Percentiles rank a stretch among this genome's conserved stretches.
phyloP scores from a whole-genome alignment of 2,329 filamentous ascomycete genomes.

The Clonostachys chloroleuca region DNA sequence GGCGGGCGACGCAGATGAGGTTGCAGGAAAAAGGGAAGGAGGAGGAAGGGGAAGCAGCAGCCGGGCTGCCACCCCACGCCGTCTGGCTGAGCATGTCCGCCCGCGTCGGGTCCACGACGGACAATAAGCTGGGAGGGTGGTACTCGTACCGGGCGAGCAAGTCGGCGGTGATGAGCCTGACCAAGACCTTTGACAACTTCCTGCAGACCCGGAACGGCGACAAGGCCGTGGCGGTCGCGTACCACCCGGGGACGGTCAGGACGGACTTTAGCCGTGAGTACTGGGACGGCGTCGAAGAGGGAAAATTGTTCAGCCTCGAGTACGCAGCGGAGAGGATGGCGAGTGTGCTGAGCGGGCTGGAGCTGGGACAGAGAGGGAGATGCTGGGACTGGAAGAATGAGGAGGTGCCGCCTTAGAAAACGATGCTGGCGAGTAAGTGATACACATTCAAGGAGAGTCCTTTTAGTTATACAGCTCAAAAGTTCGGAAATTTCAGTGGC shows the following conservation, averaged over 20 bases:
- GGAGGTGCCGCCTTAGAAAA: constrained; percentile 51
- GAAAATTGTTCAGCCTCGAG: constrained; percentile 61
- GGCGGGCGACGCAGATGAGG: constrained; percentile 36
- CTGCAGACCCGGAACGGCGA: constrained; percentile 51
- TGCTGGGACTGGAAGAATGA: constrained; percentile 69
- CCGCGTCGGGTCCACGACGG: constrained; percentile 68
- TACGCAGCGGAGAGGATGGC: constrained; percentile 63
- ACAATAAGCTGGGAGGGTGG: constrained; percentile 75
- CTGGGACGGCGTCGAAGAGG: constrained; percentile 59
- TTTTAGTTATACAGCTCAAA: not conserved
- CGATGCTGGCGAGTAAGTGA: no score
- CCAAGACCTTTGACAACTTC: constrained; percentile 68
- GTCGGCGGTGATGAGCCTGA: constrained; percentile 66
- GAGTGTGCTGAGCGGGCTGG: constrained; percentile 48
- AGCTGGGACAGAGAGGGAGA: constrained; percentile 48
- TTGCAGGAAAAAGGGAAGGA: constrained; percentile 1
- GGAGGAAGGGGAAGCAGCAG: constrained; percentile 7
- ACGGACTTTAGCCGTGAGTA: constrained; percentile 70
- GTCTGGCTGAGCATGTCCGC: constrained; percentile 75
- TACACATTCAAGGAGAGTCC: no score
- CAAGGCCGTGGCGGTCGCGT: constrained; percentile 61
- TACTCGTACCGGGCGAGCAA: constrained; percentile 78
- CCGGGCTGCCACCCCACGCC: constrained; percentile 44
- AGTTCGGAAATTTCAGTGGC: no score
- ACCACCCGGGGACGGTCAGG: constrained; percentile 79